These are phyloP conservation scores for Xylaria scruposa DNA, from an alignment of 495 filamentous ascomycete genomes.

Conservation along the genomic window DNA sequence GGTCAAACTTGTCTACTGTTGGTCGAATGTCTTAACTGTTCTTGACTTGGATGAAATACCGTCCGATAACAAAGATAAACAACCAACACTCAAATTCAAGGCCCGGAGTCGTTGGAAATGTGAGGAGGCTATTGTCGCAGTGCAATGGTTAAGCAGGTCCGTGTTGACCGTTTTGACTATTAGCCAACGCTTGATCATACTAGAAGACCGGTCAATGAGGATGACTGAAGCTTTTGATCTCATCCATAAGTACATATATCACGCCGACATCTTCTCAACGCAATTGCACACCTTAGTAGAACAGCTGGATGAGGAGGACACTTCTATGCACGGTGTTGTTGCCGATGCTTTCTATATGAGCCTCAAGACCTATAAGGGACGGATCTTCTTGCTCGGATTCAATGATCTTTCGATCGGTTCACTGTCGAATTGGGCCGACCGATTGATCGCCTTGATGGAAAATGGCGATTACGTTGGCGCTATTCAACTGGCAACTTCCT, in stretches of 20 bases:
- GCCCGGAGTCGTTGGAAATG: constrained; percentile 89
- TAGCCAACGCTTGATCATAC: constrained; percentile 87
- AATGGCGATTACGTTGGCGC: constrained; percentile 91
- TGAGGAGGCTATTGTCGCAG: constrained; percentile 93
- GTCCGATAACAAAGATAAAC: constrained; percentile 70
- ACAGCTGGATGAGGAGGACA: constrained; percentile 84
- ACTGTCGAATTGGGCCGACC: constrained; percentile 97
- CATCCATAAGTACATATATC: constrained; percentile 89
- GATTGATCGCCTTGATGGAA: constrained; percentile 94
- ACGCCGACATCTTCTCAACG: constrained; percentile 82
- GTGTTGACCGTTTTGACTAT: constrained; percentile 91
- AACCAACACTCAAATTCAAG: constrained; percentile 77
- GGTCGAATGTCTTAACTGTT: constrained; percentile 94
- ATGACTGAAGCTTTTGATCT: constrained; percentile 95
- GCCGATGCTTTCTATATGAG: constrained; percentile 99
- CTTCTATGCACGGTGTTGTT: constrained; percentile 91
- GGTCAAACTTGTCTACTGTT: constrained; percentile 95
- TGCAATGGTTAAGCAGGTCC: constrained; percentile 96
- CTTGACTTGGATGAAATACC: constrained; percentile 81
- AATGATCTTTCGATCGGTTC: constrained; percentile 88
- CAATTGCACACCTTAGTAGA: constrained; percentile 87
- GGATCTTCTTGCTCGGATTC: constrained; percentile 88
- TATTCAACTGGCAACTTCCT: constrained; percentile 86
- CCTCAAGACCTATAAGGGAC: constrained; percentile 92
- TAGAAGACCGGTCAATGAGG: constrained; percentile 87